A percentile compares a stretch with the other conserved stretches of the same genome.
These are phyloP conservation scores for Rosellinia necatrix DNA, from an alignment of 2,329 filamentous ascomycete genomes.

Conservation along the genomic window DNA sequence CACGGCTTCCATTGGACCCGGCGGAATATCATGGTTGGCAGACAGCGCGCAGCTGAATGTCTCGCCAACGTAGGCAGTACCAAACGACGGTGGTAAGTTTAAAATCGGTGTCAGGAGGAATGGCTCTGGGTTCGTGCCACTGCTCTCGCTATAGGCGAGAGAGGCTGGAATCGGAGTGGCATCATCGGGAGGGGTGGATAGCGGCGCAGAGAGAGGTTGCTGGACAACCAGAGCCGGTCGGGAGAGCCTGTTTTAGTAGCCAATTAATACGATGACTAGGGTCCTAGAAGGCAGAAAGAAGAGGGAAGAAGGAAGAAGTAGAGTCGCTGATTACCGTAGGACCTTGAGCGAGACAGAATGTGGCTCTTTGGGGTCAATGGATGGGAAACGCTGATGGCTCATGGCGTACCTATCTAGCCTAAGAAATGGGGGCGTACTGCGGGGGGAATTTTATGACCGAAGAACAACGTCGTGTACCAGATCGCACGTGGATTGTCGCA, in stretches of 20 bases:
- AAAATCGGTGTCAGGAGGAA: conserved; percentile 69
- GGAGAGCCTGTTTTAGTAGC: conserved; percentile 67
- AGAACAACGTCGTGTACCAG: neutral
- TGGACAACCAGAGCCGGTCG: conserved; percentile 77
- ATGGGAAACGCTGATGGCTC: conserved; percentile 64
- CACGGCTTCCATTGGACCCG: conserved; percentile 3
- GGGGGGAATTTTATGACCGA: neutral
- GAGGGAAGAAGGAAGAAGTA: too few relatives aligned
- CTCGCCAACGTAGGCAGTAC: conserved; percentile 93
- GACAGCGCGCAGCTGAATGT: conserved; percentile 93
- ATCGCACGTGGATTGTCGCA: conserved; percentile 15
- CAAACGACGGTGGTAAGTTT: conserved; percentile 88
- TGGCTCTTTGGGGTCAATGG: conserved; percentile 70
- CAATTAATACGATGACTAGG: neutral
- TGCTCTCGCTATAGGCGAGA: conserved; percentile 65
- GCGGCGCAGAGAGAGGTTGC: conserved; percentile 61
- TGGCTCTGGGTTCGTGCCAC: conserved; percentile 55
- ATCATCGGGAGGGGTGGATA: conserved; percentile 47
- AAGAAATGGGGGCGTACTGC: conserved; percentile 10
- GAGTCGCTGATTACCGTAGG: conserved; percentile 56
- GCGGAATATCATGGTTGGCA: conserved; percentile 79
- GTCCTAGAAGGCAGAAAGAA: too few relatives aligned
- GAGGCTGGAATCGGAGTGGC: conserved; percentile 63
- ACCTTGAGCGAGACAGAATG: conserved; percentile 81
- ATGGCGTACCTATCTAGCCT: too few relatives aligned